Base-by-base conservation (phyloP, 2,329 filamentous ascomycete species). In the Aspergillus tanneri region DNA sequence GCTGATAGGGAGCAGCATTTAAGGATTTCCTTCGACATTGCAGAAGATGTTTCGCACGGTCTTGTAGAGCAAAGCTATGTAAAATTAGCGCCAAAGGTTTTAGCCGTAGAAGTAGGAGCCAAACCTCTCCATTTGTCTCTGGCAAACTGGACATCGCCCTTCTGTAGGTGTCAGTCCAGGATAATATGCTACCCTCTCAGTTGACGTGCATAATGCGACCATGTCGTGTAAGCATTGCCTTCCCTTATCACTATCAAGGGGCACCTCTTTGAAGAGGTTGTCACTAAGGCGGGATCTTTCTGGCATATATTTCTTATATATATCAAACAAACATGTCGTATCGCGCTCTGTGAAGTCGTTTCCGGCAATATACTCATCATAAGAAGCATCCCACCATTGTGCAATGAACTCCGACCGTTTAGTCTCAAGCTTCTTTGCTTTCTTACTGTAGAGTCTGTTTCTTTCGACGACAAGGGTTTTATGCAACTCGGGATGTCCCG, bases 241-340 rank as follows among this genome's bases (percentile, higher is more conserved):
- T 30, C 54, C 37, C 34, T 47, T 11, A 6, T 51, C 21, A 44
- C 58, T 61, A 22, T 61, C 51, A n/a, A 61, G 35, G n/a, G 43
- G 21, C 34, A 34, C 25, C 21, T 60, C 27, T 30, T 45, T 53
- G 5, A 61, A 62, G 6, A 59, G 24, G 10, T 41, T 47, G 18
- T 57, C 34, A 2, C 40, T 28, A 1, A 62, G 32, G 1, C 39
- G 38, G 11, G 42, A 39, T 32, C 53, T 34, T 42, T 53, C 43
- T 30, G 43, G 54, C 12, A 57, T 40, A 44, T 59, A 59, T 43
- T 58, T 59, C 27, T 38, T 50, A 21, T 50, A 59, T n/a, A 61
- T 57, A 4, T 58, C 12, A 7, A 60, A 57, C 11, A 62, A 36
- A 22, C 32, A 16, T 21, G 44, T 62, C 24, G 11, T 47, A 28